phyloP scores from a whole-genome alignment of 352 stramenopile species.

The Pythium grandisporangium region DNA sequence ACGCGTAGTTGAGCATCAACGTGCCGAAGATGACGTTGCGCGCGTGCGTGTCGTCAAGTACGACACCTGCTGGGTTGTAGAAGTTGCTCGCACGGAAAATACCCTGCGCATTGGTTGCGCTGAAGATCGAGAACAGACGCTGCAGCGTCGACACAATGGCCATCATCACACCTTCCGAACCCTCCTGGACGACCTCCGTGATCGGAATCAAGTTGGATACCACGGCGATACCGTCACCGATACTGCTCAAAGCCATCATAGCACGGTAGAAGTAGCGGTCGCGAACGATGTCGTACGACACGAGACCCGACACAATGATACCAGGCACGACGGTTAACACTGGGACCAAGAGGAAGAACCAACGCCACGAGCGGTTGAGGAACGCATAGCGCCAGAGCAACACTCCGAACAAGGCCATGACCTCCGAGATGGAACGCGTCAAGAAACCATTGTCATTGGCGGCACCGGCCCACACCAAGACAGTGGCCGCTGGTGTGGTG shows the following conservation, averaged over 20 bases:
- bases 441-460: conserved; percentile 32
- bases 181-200: conserved; percentile 51
- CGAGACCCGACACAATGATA: conserved; percentile 4
- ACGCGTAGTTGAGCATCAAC: conserved; percentile 13
- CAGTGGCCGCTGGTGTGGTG: conserved; percentile 19
- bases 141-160: conserved; percentile 44
- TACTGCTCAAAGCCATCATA: background rate
- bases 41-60: conserved; percentile 3
- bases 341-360: conserved; percentile 8
- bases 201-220: conserved; percentile 26
- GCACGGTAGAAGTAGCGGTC: conserved; percentile 5
- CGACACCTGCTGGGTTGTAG: conserved; percentile 2
- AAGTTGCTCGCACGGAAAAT: conserved; percentile 14
- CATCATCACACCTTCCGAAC: conserved; percentile 40
- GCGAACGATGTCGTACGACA: conserved; percentile 4
- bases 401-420: conserved; percentile 5
- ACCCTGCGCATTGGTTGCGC: conserved; percentile 7
- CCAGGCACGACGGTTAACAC: conserved; percentile 10
- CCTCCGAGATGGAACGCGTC: conserved; percentile 1
- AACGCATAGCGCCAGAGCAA: conserved; percentile 10
- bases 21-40: conserved; percentile 10
- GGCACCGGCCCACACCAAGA: conserved; percentile 29
- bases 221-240: conserved; percentile 1
- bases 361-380: conserved; percentile 12
- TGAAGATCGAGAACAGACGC: conserved; percentile 21